Base-by-base conservation (phyloP, 1,139 yeast genomes). In the Blastobotrys malaysiensis region DNA sequence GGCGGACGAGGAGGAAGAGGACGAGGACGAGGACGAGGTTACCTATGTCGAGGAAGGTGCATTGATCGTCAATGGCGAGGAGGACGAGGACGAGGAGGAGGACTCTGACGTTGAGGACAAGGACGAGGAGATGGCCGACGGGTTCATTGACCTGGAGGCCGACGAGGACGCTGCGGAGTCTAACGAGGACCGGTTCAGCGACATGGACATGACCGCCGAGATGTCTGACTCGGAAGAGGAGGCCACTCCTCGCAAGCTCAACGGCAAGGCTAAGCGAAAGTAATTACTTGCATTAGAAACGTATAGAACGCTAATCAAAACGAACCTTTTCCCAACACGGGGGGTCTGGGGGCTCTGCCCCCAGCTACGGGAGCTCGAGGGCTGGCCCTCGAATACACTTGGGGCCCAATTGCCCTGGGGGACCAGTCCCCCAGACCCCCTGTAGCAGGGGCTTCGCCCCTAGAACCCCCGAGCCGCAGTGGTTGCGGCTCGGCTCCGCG, bases 41-140 rank as follows among this genome's bases (percentile, higher is more conserved):
- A 81, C 74, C 19, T 78, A 77, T 58, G 79, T 80, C 55, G 83
- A 80, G 59, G 78, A 75, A 39, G 83, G 77, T 54, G 81, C 78
- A 36, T 72, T 70, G 52, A 78, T 76, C 48, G 78, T 67, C 48
- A 70, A 71, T 51, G 74, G 74, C 16, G 75, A 71, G 49, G 76
- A 73, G 53, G 73, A 69, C 51, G 56, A 61, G 24, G 79, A 72
- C 3, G 74, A 68, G 19, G 79, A 73, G 14, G 75, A 69, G 18
- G 76, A 72, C 44, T 78, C 67, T 2, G 71, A 63, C 6, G 71
- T 59, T 50, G 72, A 59, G 51, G 73, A 59, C 46, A 70, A 62
- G 18, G 67, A 62, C 16, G 67, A 59, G 20, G 68, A 60, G 9
- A 65, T 61, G 21, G 68, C 63, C 3, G 36, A 48, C 18, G 54